phyloP scores from a whole-genome alignment of 2,329 filamentous ascomycete genomes.

The Neurospora crassa region DNA sequence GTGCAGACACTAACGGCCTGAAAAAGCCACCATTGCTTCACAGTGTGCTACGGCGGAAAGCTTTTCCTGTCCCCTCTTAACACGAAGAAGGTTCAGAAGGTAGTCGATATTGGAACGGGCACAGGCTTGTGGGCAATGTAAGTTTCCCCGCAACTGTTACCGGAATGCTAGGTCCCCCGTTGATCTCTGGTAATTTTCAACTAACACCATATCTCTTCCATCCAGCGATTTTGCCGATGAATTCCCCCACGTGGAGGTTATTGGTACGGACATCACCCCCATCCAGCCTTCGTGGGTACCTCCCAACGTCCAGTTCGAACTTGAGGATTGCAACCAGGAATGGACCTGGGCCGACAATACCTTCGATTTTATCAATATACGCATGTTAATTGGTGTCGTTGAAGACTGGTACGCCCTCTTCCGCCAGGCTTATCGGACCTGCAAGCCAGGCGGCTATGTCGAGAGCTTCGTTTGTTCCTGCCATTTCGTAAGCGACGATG shows the following conservation, averaged over 20 bases:
- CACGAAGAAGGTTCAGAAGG: constrained; percentile 27
- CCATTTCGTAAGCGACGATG: constrained; percentile 19
- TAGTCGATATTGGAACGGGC: constrained; percentile 40
- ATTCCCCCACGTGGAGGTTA: not conserved
- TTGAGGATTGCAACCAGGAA: not conserved
- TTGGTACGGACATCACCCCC: constrained; percentile 33
- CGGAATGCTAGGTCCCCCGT: not conserved
- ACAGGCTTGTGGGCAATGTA: constrained; percentile 44
- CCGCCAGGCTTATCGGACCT: not conserved
- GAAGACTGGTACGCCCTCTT: constrained; percentile 30
- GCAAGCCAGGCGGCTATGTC: constrained; percentile 1
- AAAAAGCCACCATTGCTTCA: not conserved
- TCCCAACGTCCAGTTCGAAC: constrained; percentile 37
- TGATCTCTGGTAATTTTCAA: too few species aligned
- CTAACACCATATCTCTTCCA: not conserved
- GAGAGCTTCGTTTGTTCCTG: constrained; percentile 8
- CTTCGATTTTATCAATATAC: constrained; percentile 31
- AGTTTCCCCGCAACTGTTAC: not conserved
- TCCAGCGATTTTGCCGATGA: constrained; percentile 3
- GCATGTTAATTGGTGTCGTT: constrained; percentile 42
- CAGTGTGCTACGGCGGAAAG: constrained; percentile 17
- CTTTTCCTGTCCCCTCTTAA: constrained; percentile 32
- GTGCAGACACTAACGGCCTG: not conserved
- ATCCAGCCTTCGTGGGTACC: constrained; percentile 48
- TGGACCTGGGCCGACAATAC: not conserved